These are phyloP conservation scores for Serendipita sp. DNA, from an alignment of 768 basidiomycete species.

Conservation along the genomic window DNA sequence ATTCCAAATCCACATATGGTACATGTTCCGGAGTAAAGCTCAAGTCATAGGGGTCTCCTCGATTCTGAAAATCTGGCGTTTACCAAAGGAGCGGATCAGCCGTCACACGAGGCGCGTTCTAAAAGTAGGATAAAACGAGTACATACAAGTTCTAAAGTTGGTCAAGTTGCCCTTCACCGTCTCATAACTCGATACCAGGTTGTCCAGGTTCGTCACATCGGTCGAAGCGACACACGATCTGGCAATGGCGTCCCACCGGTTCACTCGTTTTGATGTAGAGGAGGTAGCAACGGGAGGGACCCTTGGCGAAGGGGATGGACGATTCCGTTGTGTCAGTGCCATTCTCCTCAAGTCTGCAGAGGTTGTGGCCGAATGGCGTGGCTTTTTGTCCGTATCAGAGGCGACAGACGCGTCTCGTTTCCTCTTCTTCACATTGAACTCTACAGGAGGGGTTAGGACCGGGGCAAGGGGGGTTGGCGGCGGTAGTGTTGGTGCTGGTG, in stretches of 20 bases:
- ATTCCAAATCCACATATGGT: constrained; percentile 60
- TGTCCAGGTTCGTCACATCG: background rate
- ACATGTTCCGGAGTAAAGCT: constrained; percentile 42
- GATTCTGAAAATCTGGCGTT: constrained; percentile 50
- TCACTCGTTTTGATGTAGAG: background rate
- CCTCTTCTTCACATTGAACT: background rate
- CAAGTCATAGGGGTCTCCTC: constrained; percentile 40
- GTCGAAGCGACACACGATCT: background rate
- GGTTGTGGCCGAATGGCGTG: background rate
- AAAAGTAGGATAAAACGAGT: background rate
- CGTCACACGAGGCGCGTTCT: background rate
- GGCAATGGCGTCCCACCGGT: background rate
- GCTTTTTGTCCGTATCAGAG: background rate
- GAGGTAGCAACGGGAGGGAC: background rate
- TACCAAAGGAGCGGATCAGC: constrained; percentile 9
- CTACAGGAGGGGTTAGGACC: background rate
- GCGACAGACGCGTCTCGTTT: background rate
- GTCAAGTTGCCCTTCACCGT: background rate
- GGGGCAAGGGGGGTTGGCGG: background rate
- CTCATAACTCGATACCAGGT: background rate
- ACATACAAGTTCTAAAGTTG: background rate
- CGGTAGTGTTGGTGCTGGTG: background rate
- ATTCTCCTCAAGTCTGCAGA: background rate
- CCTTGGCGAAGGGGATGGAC: background rate
- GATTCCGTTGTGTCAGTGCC: background rate